Base-by-base conservation (phyloP, 805 yeast species). In the Kazachstania martiniae region DNA sequence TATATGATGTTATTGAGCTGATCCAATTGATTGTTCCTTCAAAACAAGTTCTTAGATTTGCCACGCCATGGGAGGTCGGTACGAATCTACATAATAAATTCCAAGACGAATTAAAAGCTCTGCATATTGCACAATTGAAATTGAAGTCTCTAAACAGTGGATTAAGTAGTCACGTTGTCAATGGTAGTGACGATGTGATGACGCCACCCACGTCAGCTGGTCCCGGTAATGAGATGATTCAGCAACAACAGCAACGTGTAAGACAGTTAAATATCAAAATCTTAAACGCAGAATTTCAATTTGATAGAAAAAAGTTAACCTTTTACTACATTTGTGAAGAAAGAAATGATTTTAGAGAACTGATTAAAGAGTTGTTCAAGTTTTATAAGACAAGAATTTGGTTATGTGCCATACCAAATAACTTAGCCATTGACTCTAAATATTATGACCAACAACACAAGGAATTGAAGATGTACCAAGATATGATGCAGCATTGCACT, bases 351-450 rank as follows among this genome's bases (percentile, higher is more conserved):
- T 80, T 80, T 51, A 62, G 89, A 37, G 80, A 73, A 31, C 62
- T 80, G 47, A 80, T 80, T 36, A 74, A 79, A 38, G 87, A 80
- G 46, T 59, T 80, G 21, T 80, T 78, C 62, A 74, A 77, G 49
- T 74, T 77, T 39, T 80, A 78, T 62, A 80, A 80, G 57, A 79
- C 87, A 1, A 63, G 89, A 46, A 80, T 80, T 41, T 81, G 93
- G 93, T 60, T 81, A 56, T 78, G 89, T 64, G 89, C 91, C 1
- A 82, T 79, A 19, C 61, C 55, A 17, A 56, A 56, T 35, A 54
- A 56, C 36, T 27, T 56, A 26, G 45, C 42, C 1, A 51, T 56
- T 23, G 59, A 53, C 35, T 27, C 39, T 17, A 46, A 51, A 34
- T 53, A 51, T 28, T 53, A 56, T 34, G 50, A 53, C 33, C 34